Percentiles rank a stretch among this genome's conserved stretches.
These are phyloP conservation scores for Rhodomyrtus psidioides DNA, from an alignment of 441 rosid genomes.

Conservation along the genomic window DNA sequence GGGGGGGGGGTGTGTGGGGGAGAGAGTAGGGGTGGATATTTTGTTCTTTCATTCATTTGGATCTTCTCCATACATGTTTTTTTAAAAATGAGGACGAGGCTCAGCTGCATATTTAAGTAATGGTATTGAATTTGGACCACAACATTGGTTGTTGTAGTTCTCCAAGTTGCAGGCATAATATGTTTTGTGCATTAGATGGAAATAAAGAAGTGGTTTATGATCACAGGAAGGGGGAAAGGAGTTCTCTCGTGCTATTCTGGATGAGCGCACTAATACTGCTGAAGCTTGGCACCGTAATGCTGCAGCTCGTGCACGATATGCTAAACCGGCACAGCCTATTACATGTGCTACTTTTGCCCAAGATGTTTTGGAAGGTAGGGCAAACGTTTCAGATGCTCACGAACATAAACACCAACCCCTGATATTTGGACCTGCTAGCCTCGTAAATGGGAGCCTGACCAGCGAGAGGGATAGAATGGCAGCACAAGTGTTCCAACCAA, in stretches of 20 bases:
- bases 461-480: constrained; percentile 78
- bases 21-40: not conserved
- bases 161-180: not conserved
- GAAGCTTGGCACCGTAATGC: constrained; percentile 92
- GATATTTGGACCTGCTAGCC: constrained; percentile 92
- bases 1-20: not conserved
- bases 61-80: not conserved
- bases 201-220: not conserved
- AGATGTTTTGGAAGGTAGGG: constrained; percentile 96
- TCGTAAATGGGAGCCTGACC: constrained; percentile 47
- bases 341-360: constrained; percentile 97
- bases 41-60: not conserved
- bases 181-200: not conserved
- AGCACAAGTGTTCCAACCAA: constrained; percentile 86
- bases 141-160: not conserved
- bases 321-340: constrained; percentile 76
- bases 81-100: not conserved
- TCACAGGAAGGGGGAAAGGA: constrained; percentile 61
- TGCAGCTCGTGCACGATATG: constrained; percentile 46
- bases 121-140: not conserved
- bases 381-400: constrained; percentile 58
- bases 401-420: constrained; percentile 90
- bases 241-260: constrained; percentile 66
- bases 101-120: not conserved
- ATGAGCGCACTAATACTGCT: constrained; percentile 66